phyloP scores from a whole-genome alignment of 257 asterid species.

The Anisodus tanguticus region DNA sequence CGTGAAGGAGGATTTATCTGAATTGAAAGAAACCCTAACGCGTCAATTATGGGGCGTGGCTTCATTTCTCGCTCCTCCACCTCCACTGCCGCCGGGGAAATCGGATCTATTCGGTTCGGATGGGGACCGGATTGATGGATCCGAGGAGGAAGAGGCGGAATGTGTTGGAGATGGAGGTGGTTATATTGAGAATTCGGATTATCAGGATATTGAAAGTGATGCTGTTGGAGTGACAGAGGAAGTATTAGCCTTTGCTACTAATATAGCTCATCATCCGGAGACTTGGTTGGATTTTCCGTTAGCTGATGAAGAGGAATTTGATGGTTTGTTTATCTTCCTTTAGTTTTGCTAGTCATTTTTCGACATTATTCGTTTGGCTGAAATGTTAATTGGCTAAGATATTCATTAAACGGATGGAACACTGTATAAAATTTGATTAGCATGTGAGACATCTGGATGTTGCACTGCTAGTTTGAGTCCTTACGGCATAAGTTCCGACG shows the following conservation, averaged over 20 bases:
- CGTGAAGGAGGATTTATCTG: conserved; percentile 85
- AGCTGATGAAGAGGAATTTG: conserved; percentile 82
- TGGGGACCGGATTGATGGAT: conserved; percentile 35
- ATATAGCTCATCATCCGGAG: conserved; percentile 98
- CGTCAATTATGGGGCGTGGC: conserved; percentile 97
- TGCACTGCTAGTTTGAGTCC: neutral
- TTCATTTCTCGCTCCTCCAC: conserved; percentile 94
- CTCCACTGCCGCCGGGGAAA: conserved; percentile 55
- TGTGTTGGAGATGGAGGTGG: conserved; percentile 30
- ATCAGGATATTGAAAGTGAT: conserved; percentile 32
- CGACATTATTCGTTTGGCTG: neutral
- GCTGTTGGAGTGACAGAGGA: conserved; percentile 92
- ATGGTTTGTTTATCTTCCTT: conserved; percentile 52
- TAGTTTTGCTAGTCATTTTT: neutral
- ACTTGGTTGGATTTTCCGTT: conserved; percentile 98
- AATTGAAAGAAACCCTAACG: conserved; percentile 70
- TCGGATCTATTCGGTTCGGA: conserved; percentile 34
- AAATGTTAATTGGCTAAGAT: neutral
- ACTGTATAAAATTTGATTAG: neutral
- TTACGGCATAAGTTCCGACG: neutral
- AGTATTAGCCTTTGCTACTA: conserved; percentile 76
- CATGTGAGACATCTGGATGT: neutral
- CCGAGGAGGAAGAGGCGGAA: conserved; percentile 52
- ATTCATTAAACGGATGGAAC: neutral
- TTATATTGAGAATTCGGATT: conserved; percentile 21